Evolutionary conservation across 768 basidiomycete species (phyloP), one percentile per base, ranked within the genome.

Genomic region (Pleurotus pulmonarius): DNA sequence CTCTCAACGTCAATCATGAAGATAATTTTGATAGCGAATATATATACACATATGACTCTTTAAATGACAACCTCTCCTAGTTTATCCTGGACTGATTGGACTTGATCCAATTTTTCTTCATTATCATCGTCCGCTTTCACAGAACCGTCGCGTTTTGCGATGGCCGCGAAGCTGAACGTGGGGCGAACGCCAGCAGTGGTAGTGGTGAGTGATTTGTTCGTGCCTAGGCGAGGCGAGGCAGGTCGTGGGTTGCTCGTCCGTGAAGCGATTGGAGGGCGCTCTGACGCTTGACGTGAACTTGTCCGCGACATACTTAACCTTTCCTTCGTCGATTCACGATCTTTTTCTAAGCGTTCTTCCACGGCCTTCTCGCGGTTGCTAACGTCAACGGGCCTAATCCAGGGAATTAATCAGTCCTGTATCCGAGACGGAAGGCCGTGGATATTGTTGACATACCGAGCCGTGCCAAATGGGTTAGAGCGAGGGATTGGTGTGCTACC

Each of bases 401-500:
- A 58, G 60, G 12, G 22, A 46, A 47, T 13, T 11, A 44, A 44
- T 22, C 12, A 54, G 38, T 22, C 26, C 18, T 11, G 9, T 34
- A 34, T 34, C 29, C 29, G 29, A 34, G 29, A 11, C 29, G 29
- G 29, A 34, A 48, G 54, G 45, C 2, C 62, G 24, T 22, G 39
- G 12, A 16, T 18, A 41, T 49, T 16, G 11, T 9, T 1, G 16
- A 69, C 82, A 48, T 62, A 91, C 90, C 74, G 87, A 37, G 96
- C 96, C 54, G 80, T 78, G 48, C 96, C 97, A 65, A 98, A 98
- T 5, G 95, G 95, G 68, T 81, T 94, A 58, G 87, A 66, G 37
- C 83, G 66, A 4, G 75, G 62, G 18, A 70, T 66, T 45, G 73
- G 63, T 6, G 67, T 69, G 37, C 75, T 59, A 79, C 74, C 62